Evolutionary conservation across 192 early-diverging fungal species (phyloP), one percentile per base, ranked within the genome.

Genomic region (Thoreauomyces humboldtii): DNA sequence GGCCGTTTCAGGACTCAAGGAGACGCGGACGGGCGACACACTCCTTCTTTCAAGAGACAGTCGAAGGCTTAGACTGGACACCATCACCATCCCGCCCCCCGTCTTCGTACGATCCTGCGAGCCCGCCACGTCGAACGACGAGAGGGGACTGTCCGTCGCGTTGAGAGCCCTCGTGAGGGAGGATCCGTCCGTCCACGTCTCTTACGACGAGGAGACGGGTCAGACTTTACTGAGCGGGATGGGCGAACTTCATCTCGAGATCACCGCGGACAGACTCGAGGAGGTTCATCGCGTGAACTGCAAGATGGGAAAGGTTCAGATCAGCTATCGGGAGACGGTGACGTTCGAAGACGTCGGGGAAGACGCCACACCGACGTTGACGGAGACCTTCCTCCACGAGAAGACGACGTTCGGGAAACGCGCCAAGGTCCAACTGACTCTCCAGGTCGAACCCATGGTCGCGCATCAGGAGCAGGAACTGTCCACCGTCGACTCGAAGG

Each of bases 171-270:
- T 98, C 44, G 67, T 82, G 4, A 79, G 91, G 4, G 95, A 98
- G 73, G 95, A 98, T 51, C 95, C 95, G 1, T 93, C 91, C 0
- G 65, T 98, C 24, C 84, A 81, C 52, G 71, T 92, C 14, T 60
- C 79, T 15, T 75, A 74, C 7, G 88, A 95, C 65, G 81, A 82
- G 42, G 95, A 95, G 51, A 93, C 91, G 0, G 92, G 93, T 0
- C 95, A 98, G 67, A 89, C 85, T 19, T 65, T 95, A 48, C 67
- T 98, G 4, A 85, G 89, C 64, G 95, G 93, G 0, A 94, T 95
- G 93, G 95, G 95, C 6, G 95, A 95, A 63, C 77, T 98, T 51
- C 95, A 98, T 69, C 69, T 98, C 29, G 95, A 98, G 60, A 88
- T 98, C 15, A 85, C 92, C 12, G 86, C 86, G 38, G 92, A 93